phyloP scores from a whole-genome alignment of 768 basidiomycete genomes.

The Filobasidium floriforme region DNA sequence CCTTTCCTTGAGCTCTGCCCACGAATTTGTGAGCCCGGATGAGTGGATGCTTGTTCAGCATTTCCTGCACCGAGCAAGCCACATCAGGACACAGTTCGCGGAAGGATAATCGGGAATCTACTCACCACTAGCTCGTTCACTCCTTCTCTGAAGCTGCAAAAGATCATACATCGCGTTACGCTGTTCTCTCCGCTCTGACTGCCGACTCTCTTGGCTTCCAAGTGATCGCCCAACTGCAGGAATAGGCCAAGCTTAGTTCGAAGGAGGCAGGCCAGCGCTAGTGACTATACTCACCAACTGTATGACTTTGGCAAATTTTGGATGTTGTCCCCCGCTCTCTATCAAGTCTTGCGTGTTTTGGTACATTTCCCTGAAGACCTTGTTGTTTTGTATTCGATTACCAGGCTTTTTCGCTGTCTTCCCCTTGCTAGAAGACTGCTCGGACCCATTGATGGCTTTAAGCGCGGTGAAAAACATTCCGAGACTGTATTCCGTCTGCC shows the following conservation, averaged over 20 bases:
- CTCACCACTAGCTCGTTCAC: constrained; percentile 77
- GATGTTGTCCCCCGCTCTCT: constrained; percentile 8
- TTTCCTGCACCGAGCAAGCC: constrained; percentile 43
- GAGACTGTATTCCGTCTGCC: constrained; percentile 72
- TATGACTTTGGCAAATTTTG: constrained; percentile 12
- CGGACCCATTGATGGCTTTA: constrained; percentile 47
- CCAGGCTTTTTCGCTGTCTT: constrained; percentile 15
- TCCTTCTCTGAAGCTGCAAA: constrained; percentile 78
- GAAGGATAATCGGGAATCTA: neutral
- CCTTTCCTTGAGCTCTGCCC: constrained; percentile 64
- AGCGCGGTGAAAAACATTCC: constrained; percentile 67
- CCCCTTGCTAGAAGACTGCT: constrained; percentile 66
- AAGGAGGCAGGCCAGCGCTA: neutral
- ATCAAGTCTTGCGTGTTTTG: constrained; percentile 43
- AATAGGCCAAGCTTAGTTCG: neutral
- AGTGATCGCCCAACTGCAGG: constrained; percentile 11
- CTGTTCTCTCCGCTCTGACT: constrained; percentile 32
- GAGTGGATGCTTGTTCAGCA: constrained; percentile 64
- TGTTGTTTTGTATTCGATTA: constrained; percentile 26
- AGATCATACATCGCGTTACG: constrained; percentile 79
- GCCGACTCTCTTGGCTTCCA: constrained; percentile 12
- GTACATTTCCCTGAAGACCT: constrained; percentile 40
- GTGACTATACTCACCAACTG: constrained; percentile 14
- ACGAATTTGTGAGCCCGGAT: constrained; percentile 79
- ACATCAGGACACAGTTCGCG: neutral